A percentile compares a stretch with the other conserved stretches of the same genome.
Evolutionary conservation across 106 monocot genomes (phyloP).

Genomic region (Hemerocallis citrina): DNA sequence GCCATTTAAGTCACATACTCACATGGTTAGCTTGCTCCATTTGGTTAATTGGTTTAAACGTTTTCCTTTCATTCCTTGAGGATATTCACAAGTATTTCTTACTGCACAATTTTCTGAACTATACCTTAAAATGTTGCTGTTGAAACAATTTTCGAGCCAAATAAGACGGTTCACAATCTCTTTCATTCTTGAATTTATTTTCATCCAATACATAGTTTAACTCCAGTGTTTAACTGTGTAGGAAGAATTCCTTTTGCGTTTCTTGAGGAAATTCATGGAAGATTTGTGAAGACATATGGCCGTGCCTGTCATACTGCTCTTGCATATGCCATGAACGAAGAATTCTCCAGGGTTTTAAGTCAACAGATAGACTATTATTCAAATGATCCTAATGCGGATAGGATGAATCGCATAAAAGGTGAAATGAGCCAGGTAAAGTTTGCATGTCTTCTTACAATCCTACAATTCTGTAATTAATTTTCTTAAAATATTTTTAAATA

Average conservation of each 20-base stretch:
- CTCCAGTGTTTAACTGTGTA: slow-evolving; percentile 14
- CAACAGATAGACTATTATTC: slow-evolving; percentile 97
- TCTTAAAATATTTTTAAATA: not conserved
- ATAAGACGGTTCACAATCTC: no score
- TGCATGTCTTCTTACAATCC: not conserved
- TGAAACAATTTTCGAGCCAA: no score
- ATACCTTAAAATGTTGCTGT: no score
- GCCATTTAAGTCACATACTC: no score
- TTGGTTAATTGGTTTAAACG: no score
- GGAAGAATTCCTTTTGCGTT: slow-evolving; percentile 96
- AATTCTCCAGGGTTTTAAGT: slow-evolving; percentile 90
- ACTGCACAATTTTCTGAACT: not conserved
- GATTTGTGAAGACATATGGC: slow-evolving; percentile 88
- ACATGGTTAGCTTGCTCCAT: no score
- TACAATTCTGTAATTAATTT: no score
- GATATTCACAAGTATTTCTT: not conserved
- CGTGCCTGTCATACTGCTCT: slow-evolving; percentile 90
- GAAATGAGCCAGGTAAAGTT: slow-evolving; percentile 89
- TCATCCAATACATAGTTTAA: no score
- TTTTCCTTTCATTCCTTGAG: not conserved
- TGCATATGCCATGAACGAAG: slow-evolving; percentile 98
- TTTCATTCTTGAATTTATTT: no score
- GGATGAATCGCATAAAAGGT: slow-evolving; percentile 89
- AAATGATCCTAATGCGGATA: slow-evolving; percentile 96
- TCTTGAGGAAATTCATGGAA: slow-evolving; percentile 92